These are phyloP conservation scores for Brassica rapa DNA, from an alignment of 345 rosid genomes.

Conservation along the genomic window DNA sequence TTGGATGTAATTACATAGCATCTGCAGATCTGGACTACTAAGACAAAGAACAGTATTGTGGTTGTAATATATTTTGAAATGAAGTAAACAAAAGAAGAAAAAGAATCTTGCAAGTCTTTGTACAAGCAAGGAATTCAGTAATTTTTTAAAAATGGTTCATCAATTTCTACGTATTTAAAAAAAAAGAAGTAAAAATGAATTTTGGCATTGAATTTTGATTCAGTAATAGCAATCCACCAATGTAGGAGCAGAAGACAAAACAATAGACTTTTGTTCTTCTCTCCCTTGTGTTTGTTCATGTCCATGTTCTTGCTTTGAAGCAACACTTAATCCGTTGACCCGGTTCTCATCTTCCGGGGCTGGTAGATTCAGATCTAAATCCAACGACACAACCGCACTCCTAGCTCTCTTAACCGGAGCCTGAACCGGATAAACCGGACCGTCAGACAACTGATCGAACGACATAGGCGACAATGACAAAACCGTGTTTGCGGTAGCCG, in stretches of 20 bases:
- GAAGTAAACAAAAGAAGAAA: not conserved
- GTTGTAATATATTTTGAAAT: conserved; percentile 8
- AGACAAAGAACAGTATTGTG: not conserved
- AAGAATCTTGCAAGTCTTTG: conserved; percentile 32
- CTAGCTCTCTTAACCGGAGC: conserved; percentile 41
- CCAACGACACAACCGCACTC: conserved; percentile 62
- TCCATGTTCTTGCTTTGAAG: conserved; percentile 56
- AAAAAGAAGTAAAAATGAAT: too few relatives aligned
- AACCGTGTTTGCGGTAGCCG: conserved; percentile 41
- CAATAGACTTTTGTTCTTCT: conserved; percentile 52
- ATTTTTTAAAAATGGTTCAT: conserved; percentile 19
- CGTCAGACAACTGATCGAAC: conserved; percentile 39
- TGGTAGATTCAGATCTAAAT: conserved; percentile 95
- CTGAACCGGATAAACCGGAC: conserved; percentile 47
- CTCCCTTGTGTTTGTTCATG: conserved; percentile 44
- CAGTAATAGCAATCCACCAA: conserved; percentile 98
- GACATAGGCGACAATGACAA: conserved; percentile 55
- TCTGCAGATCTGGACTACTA: conserved; percentile 11
- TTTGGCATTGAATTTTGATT: conserved; percentile 20
- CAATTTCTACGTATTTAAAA: not conserved
- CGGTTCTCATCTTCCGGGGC: conserved; percentile 78
- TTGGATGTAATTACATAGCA: conserved; percentile 27
- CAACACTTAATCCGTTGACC: conserved; percentile 50
- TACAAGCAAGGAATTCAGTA: conserved; percentile 42
- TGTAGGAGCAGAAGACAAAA: conserved; percentile 73